These are phyloP conservation scores for Leccinum ponderosum DNA, from an alignment of 1,284 basidiomycete genomes.

Conservation along the genomic window DNA sequence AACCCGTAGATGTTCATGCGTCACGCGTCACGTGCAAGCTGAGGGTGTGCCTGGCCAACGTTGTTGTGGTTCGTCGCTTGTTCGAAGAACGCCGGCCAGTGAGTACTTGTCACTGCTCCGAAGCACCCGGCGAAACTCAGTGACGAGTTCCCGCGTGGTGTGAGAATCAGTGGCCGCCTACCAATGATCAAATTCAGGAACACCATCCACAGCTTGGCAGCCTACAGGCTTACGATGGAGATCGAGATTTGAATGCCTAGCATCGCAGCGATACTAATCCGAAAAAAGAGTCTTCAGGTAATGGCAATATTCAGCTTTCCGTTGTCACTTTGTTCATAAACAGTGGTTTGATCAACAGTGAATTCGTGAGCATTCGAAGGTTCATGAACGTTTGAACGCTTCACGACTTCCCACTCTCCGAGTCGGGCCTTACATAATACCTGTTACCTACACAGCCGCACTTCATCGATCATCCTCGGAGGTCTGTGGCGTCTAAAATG, in stretches of 20 bases:
- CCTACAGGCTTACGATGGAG: not conserved
- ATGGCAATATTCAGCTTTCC: too few species aligned
- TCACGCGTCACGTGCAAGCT: too few species aligned
- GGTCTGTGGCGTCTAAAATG: too few species aligned
- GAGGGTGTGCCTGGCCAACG: not conserved
- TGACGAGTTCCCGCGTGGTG: not conserved
- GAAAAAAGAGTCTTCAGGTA: too few species aligned
- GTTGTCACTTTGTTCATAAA: too few species aligned
- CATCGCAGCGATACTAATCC: too few species aligned
- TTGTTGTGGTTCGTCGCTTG: not conserved
- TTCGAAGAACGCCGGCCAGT: not conserved
- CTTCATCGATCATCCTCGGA: too few species aligned
- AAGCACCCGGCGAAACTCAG: not conserved
- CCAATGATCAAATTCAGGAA: not conserved
- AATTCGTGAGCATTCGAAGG: too few species aligned
- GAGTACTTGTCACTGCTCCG: not conserved
- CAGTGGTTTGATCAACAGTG: too few species aligned
- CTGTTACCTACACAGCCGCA: too few species aligned
- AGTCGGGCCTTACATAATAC: constrained; percentile 39
- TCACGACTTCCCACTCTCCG: too few species aligned
- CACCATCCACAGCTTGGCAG: not conserved
- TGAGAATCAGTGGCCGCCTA: not conserved
- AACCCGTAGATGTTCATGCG: not conserved
- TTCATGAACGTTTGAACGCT: too few species aligned
- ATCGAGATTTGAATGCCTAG: not conserved